Evolutionary conservation across 176 grass and related monocot genomes (phyloP).

Genomic region (Tillandsia fasciculata): DNA sequence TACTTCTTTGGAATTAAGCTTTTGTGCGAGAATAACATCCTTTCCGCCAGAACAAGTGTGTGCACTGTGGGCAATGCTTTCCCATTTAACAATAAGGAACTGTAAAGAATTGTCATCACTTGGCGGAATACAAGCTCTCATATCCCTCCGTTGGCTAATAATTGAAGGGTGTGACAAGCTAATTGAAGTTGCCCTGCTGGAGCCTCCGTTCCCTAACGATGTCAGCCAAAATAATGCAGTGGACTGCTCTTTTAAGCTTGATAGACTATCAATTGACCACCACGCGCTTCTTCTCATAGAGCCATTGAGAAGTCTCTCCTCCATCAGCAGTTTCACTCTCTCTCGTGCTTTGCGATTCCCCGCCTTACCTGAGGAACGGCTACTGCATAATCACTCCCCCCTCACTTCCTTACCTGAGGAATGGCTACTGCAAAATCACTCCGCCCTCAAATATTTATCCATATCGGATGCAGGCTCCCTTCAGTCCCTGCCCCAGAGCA

Average conservation of each 20-base stretch:
- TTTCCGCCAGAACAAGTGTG: neutral
- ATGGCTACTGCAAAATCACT: no score
- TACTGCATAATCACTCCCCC: no score
- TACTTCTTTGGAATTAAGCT: neutral
- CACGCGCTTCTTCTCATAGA: neutral
- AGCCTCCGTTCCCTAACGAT: neutral
- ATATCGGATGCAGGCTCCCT: no score
- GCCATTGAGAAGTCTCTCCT: no score
- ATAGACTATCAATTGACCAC: neutral
- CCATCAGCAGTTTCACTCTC: no score
- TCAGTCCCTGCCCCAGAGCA: no score
- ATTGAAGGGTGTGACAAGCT: neutral
- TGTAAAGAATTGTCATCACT: constrained; percentile 3
- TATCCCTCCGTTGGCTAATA: neutral
- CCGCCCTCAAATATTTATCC: no score
- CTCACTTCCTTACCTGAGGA: no score
- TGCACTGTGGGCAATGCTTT: neutral
- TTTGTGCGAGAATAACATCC: neutral
- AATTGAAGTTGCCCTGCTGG: neutral
- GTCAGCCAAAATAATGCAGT: neutral
- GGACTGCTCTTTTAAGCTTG: neutral
- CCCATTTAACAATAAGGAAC: neutral
- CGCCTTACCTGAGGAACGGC: no score
- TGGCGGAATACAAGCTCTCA: neutral
- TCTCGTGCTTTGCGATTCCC: no score